Evolutionary conservation across 106 monocot genomes (phyloP).

Genomic region (Dioscorea alata): DNA sequence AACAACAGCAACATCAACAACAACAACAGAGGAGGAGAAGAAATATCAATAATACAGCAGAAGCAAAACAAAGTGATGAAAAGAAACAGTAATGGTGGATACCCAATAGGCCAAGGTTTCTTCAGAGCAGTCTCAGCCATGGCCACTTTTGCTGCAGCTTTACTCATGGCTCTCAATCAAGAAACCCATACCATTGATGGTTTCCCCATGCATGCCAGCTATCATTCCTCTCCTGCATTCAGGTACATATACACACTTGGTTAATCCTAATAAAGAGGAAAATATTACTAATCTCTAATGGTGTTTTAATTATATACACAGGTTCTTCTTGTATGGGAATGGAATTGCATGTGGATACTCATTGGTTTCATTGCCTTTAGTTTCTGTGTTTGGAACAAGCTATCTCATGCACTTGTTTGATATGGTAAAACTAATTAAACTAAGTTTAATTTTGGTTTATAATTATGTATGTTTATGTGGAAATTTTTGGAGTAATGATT

Average conservation of each 20-base stretch:
- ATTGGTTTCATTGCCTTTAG: background rate
- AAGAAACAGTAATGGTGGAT: background rate
- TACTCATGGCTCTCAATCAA: background rate
- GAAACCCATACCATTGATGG: background rate
- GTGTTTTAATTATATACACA: background rate
- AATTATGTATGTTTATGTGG: background rate
- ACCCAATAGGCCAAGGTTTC: background rate
- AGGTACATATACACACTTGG: background rate
- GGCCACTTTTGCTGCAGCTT: background rate
- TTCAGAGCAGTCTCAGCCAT: background rate
- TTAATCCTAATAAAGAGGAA: background rate
- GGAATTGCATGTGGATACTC: background rate
- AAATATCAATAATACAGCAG: too few relatives aligned
- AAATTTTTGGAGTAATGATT: background rate
- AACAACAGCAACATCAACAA: too few relatives aligned
- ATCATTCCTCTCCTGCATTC: slow-evolving; percentile 2
- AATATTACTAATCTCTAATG: background rate
- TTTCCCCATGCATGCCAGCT: background rate
- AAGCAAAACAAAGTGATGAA: too few relatives aligned
- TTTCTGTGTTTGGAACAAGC: background rate
- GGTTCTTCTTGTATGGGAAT: slow-evolving; percentile 7
- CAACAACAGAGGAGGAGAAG: too few relatives aligned
- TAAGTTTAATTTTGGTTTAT: background rate
- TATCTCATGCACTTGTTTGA: background rate
- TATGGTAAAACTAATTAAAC: slow-evolving; percentile 1